These are phyloP conservation scores for Linnemannia schmuckeri DNA, from an alignment of 192 early-diverging fungal species.

Conservation along the genomic window DNA sequence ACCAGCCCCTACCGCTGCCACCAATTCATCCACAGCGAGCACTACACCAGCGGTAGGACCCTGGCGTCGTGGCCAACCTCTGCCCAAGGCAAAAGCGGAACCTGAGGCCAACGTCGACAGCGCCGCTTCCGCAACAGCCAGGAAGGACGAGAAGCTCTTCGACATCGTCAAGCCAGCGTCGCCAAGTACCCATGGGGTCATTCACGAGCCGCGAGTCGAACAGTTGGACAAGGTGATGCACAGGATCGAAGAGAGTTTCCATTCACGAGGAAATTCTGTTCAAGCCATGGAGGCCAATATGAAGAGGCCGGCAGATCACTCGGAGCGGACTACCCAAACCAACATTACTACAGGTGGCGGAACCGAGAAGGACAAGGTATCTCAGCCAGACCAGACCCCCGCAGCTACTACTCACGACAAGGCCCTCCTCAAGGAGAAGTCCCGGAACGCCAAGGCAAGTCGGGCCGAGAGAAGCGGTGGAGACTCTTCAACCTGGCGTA, in stretches of 20 bases:
- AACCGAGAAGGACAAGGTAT: not conserved
- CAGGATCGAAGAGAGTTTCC: slow-evolving; percentile 42
- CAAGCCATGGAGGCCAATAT: slow-evolving; percentile 11
- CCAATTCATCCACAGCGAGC: not conserved
- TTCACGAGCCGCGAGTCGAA: slow-evolving; percentile 22
- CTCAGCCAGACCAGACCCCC: not conserved
- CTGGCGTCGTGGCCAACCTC: slow-evolving; percentile 24
- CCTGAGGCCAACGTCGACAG: not conserved
- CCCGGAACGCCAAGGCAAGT: slow-evolving; percentile 19
- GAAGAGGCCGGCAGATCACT: not conserved
- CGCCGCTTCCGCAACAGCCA: not conserved
- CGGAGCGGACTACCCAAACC: not conserved
- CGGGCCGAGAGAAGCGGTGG: not conserved
- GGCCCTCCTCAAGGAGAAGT: not conserved
- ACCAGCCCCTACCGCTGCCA: not conserved
- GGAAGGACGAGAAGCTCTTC: slow-evolving; percentile 3
- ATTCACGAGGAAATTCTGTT: slow-evolving; percentile 11
- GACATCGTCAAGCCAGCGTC: not conserved
- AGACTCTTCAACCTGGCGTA: slow-evolving; percentile 8
- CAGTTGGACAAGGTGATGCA: slow-evolving; percentile 42
- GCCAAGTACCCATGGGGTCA: not conserved
- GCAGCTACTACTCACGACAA: not conserved
- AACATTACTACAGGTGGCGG: not conserved
- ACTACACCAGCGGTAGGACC: slow-evolving; percentile 1
- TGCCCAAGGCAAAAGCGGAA: not conserved